phyloP scores from a whole-genome alignment of 208 protist genomes.

The Kentomonas sorsogonicus region DNA sequence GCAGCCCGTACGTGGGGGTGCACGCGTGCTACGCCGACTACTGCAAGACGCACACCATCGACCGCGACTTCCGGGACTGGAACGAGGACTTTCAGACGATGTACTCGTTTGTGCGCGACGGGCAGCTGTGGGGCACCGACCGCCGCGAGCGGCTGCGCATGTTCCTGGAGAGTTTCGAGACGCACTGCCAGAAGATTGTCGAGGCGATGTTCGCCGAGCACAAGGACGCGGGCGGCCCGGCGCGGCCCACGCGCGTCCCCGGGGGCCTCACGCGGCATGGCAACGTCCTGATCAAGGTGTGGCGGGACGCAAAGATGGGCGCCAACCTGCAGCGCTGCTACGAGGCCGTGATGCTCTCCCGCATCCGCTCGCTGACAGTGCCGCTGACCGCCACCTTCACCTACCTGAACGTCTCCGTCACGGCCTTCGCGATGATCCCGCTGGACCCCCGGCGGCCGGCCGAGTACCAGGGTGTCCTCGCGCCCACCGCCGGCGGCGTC shows the following conservation, averaged over 20 bases:
- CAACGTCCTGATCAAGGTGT: slow-evolving; percentile 47
- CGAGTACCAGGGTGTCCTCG: slow-evolving; percentile 30
- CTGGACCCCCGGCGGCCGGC: slow-evolving; percentile 23
- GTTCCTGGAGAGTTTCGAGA: slow-evolving; percentile 40
- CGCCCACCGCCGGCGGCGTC: slow-evolving; percentile 17
- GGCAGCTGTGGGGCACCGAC: slow-evolving; percentile 11
- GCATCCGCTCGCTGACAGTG: slow-evolving; percentile 21
- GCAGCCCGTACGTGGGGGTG: slow-evolving; percentile 21
- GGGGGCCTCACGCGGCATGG: slow-evolving; percentile 30
- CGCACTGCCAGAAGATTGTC: slow-evolving; percentile 25
- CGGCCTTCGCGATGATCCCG: slow-evolving; percentile 40
- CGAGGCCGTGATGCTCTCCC: slow-evolving; percentile 25
- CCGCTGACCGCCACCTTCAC: slow-evolving; percentile 58
- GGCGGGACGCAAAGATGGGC: slow-evolving; percentile 37
- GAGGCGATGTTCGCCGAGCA: slow-evolving; percentile 13
- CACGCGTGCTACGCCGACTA: slow-evolving; percentile 28
- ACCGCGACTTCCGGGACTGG: slow-evolving; percentile 39
- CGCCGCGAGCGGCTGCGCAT: slow-evolving; percentile 10
- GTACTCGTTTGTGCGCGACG: slow-evolving; percentile 20
- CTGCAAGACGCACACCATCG: slow-evolving; percentile 18
- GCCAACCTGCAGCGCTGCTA: slow-evolving; percentile 54
- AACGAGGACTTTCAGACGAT: slow-evolving; percentile 51
- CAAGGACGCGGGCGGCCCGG: background rate
- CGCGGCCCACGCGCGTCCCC: background rate
- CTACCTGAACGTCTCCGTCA: slow-evolving; percentile 38